Percentiles rank a stretch among this genome's conserved stretches.
phyloP scores from a whole-genome alignment of 129 eudicot genomes.

The Lactuca saligna region DNA sequence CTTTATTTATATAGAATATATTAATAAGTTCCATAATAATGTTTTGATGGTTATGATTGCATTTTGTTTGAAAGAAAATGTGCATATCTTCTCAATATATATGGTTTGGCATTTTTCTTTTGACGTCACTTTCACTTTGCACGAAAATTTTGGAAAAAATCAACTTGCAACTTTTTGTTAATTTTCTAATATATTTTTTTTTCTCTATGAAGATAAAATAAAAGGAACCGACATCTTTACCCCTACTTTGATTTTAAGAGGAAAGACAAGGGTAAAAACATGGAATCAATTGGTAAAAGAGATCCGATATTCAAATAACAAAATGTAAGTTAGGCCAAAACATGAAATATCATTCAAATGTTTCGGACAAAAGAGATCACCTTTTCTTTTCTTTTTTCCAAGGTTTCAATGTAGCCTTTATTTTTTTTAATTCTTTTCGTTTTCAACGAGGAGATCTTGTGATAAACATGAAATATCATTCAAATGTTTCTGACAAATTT shows the following conservation, averaged over 20 bases:
- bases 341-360: no score
- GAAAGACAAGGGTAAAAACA: conserved; percentile 30
- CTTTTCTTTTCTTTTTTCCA: not conserved
- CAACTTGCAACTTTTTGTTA: not conserved
- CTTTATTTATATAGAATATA: not conserved
- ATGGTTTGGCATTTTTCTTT: conserved; percentile 9
- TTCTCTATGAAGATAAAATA: not conserved
- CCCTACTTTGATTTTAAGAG: conserved; percentile 12
- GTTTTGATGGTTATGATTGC: not conserved
- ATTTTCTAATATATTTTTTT: no score
- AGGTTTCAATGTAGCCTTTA: not conserved
- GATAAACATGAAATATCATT: not conserved
- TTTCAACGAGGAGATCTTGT: conserved; percentile 6
- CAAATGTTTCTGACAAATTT: not conserved
- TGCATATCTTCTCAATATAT: conserved; percentile 3
- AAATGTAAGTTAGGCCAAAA: conserved; percentile 19
- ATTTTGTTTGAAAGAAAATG: not conserved
- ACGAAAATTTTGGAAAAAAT: conserved; percentile 16
- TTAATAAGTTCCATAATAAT: not conserved
- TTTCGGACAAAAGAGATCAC: no score
- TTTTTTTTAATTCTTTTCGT: not conserved
- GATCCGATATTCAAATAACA: conserved; percentile 24
- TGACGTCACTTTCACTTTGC: conserved; percentile 19
- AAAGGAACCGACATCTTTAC: not conserved
- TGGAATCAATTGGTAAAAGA: conserved; percentile 32